These are phyloP conservation scores for Hysterium pulicare DNA, from an alignment of 2,329 filamentous ascomycete species.

Conservation along the genomic window DNA sequence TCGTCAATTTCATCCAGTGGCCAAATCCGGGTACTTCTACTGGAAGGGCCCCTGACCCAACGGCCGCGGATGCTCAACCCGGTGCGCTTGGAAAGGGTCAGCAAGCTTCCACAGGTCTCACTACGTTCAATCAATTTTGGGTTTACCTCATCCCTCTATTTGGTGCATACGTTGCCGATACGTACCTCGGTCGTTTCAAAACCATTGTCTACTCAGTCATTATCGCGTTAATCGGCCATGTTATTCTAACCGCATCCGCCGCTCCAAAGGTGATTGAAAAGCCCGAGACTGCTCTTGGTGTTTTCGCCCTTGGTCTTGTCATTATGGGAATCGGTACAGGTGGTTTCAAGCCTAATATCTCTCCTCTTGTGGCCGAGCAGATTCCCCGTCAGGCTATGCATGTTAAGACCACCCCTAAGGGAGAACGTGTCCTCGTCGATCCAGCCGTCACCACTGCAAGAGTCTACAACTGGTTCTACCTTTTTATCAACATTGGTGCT, in stretches of 20 bases:
- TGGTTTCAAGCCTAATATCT: slow-evolving; percentile 66
- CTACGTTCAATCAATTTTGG: slow-evolving; percentile 56
- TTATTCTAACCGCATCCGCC: slow-evolving; percentile 55
- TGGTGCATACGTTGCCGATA: slow-evolving; percentile 58
- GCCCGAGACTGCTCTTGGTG: slow-evolving; percentile 49
- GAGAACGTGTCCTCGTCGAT: slow-evolving; percentile 63
- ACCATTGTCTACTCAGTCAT: slow-evolving; percentile 56
- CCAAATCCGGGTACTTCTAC: slow-evolving; percentile 25
- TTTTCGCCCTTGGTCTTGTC: slow-evolving; percentile 56
- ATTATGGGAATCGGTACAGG: slow-evolving; percentile 65
- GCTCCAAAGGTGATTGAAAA: slow-evolving; percentile 50
- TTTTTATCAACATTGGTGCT: slow-evolving; percentile 39
- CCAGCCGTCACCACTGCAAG: slow-evolving; percentile 63
- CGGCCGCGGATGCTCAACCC: slow-evolving; percentile 32
- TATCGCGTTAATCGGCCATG: slow-evolving; percentile 57
- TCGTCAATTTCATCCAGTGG: slow-evolving; percentile 39
- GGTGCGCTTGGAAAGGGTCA: slow-evolving; percentile 56
- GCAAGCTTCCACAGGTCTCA: slow-evolving; percentile 50
- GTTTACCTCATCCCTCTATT: slow-evolving; percentile 57
- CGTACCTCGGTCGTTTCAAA: slow-evolving; percentile 60
- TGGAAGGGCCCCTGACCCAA: slow-evolving; percentile 26
- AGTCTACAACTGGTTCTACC: slow-evolving; percentile 58
- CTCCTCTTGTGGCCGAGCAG: slow-evolving; percentile 59
- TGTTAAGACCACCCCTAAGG: slow-evolving; percentile 45
- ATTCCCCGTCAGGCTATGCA: slow-evolving; percentile 55